These are phyloP conservation scores for Cercospora janseana DNA, from an alignment of 2,329 filamentous ascomycete species.

Conservation along the genomic window DNA sequence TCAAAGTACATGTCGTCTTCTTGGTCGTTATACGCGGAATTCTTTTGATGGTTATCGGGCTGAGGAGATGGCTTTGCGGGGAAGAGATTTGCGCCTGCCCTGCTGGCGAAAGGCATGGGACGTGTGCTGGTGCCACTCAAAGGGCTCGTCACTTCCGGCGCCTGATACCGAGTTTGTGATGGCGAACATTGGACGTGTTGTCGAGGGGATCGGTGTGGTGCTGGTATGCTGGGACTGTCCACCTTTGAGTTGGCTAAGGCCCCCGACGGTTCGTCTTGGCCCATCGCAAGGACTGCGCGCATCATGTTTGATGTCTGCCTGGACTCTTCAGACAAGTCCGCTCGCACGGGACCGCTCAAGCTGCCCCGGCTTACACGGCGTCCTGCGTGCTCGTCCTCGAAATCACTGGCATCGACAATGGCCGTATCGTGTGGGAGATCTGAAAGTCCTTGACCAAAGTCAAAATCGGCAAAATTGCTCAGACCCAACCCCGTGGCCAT, in stretches of 20 bases:
- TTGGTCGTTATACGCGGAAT: conserved; percentile 4
- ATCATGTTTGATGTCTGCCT: neutral
- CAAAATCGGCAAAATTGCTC: conserved; percentile 21
- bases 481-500: conserved; percentile 18
- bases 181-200: too few species aligned
- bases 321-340: neutral
- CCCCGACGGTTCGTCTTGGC: too few species aligned
- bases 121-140: neutral
- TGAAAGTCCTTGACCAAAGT: conserved; percentile 17
- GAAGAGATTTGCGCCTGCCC: neutral
- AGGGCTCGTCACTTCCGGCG: too few species aligned
- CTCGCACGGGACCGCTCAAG: neutral
- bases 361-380: neutral
- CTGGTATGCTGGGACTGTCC: too few species aligned
- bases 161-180: too few species aligned
- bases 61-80: neutral
- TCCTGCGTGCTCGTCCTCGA: neutral
- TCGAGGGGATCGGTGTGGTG: too few species aligned
- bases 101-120: neutral
- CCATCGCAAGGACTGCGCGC: too few species aligned
- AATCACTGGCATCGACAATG: conserved; percentile 7
- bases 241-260: too few species aligned
- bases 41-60: neutral
- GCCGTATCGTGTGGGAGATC: neutral
- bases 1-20: conserved; percentile 41